These are phyloP conservation scores for Maudiozyma barnettii DNA, from an alignment of 805 yeast genomes.

Conservation along the genomic window DNA sequence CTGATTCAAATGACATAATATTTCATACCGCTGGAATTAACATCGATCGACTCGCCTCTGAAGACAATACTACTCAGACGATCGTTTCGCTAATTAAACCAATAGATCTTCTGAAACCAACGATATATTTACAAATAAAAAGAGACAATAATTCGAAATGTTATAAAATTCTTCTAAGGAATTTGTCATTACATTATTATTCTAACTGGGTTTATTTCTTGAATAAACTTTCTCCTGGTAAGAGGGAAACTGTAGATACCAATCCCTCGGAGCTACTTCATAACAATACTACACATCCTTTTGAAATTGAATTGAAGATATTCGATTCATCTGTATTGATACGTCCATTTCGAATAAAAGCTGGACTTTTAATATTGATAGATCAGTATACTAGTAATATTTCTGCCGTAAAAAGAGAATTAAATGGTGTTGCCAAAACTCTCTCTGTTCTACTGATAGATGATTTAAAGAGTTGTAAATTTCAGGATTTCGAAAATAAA, in stretches of 20 bases:
- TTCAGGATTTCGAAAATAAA: neutral
- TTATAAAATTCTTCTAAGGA: constrained; percentile 38
- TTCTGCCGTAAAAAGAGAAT: constrained; percentile 15
- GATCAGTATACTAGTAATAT: constrained; percentile 43
- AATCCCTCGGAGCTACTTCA: neutral
- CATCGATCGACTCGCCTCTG: constrained; percentile 6
- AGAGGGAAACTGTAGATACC: too few species aligned
- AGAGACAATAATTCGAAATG: constrained; percentile 18
- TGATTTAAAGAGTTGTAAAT: constrained; percentile 31
- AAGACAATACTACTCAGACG: constrained; percentile 15
- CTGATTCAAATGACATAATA: constrained; percentile 6
- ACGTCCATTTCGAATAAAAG: constrained; percentile 55
- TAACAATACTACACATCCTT: neutral
- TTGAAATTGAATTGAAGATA: constrained; percentile 18
- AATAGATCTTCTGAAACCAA: constrained; percentile 28
- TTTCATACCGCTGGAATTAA: constrained; percentile 10
- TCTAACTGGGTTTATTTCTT: constrained; percentile 43
- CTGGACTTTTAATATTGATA: constrained; percentile 40
- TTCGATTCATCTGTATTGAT: constrained; percentile 53
- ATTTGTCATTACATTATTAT: constrained; percentile 45
- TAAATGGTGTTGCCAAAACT: constrained; percentile 40
- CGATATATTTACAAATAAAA: constrained; percentile 4
- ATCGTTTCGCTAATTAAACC: constrained; percentile 29
- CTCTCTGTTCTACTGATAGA: constrained; percentile 53
- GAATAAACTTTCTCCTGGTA: constrained; percentile 1